Evolutionary conservation across 345 rosid genomes (phyloP), one percentile per base, ranked within the genome.

Genomic region (Luvunga scandens): DNA sequence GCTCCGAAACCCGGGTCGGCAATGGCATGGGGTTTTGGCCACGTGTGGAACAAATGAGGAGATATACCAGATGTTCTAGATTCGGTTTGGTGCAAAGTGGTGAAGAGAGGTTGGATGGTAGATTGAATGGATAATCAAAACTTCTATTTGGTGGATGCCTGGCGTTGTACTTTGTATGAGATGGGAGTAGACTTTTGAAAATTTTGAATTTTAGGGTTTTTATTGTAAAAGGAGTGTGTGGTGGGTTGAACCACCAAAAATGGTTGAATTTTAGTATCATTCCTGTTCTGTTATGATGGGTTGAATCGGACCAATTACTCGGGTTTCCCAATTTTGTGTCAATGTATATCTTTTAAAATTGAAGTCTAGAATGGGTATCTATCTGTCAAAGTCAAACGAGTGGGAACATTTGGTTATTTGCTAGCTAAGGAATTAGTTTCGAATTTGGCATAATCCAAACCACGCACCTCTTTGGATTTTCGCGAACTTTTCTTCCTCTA

Each of bases 241-340:
- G n/a, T 63, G 77, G 48, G 80, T 81, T 75, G 80, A 84, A 75
- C 70, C 67, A 78, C 84, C 77, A 60, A 66, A 66, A 33, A 66
- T 50, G 84, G 84, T 82, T 56, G 36, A 56, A 68, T 31, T 80
- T 75, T 65, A 27, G 81, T 13, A 81, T 73, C 42, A 53, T 63
- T 57, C 72, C 12, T 42, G 71, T 30, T 25, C 21, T 22, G 38
- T 19, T 70, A 34, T 69, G 33, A 55, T 55, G 65, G 53, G 22
- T 76, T 66, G 53, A 76, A 50, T n/a, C n/a, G 39, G 31, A 39
- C 19, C 55, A n/a, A 10, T 39, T 69, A 21, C 16, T 31, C 27
- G 48, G 39, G 31, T 25, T 50, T 53, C 4, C 18, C 22, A 18
- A 16, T 50, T 50, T 16, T 50, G 22, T 18, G 21, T 18, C 18